A percentile compares a stretch with the other conserved stretches of the same genome.
These are phyloP conservation scores for Clavariopsis aquatica DNA, from an alignment of 495 filamentous ascomycete genomes.

Conservation along the genomic window DNA sequence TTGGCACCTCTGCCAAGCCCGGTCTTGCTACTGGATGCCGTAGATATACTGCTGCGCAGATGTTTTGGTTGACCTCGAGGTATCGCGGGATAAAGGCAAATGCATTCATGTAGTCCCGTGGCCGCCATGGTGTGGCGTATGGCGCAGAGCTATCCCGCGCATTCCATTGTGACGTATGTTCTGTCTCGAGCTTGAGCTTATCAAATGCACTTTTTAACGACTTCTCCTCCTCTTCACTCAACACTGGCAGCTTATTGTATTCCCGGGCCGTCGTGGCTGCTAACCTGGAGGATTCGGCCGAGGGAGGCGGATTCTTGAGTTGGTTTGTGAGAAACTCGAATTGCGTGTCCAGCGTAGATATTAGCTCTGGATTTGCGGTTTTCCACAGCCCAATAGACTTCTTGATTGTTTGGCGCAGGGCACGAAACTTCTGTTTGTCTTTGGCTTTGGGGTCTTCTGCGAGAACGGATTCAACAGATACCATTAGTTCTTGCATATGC, in stretches of 20 bases:
- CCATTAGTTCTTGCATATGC: slow-evolving; percentile 29
- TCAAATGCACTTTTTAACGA: slow-evolving; percentile 51
- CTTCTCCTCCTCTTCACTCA: slow-evolving; percentile 19
- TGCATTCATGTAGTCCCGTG: slow-evolving; percentile 81
- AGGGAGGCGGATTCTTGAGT: slow-evolving; percentile 21
- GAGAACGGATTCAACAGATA: slow-evolving; percentile 24
- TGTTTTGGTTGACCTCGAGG: slow-evolving; percentile 94
- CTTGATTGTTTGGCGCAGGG: slow-evolving; percentile 44
- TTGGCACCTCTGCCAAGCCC: slow-evolving; percentile 85
- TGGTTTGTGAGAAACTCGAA: slow-evolving; percentile 47
- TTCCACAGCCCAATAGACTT: slow-evolving; percentile 56
- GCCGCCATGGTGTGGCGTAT: slow-evolving; percentile 87
- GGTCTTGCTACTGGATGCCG: slow-evolving; percentile 91
- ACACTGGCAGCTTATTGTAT: slow-evolving; percentile 21
- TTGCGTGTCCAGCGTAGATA: slow-evolving; percentile 56
- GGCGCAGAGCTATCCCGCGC: slow-evolving; percentile 68
- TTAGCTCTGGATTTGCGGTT: slow-evolving; percentile 43
- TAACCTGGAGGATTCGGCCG: slow-evolving; percentile 6
- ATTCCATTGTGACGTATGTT: slow-evolving; percentile 37
- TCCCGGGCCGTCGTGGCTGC: neutral
- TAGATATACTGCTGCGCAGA: slow-evolving; percentile 93
- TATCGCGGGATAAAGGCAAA: slow-evolving; percentile 96
- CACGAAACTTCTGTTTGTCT: slow-evolving; percentile 34
- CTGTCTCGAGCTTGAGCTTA: slow-evolving; percentile 67
- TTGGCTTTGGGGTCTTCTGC: slow-evolving; percentile 41